A percentile compares a stretch with the other conserved stretches of the same genome.
Conservation (phyloP, 2,329 filamentous ascomycete genomes). For the Truncatella angustata region DNA sequence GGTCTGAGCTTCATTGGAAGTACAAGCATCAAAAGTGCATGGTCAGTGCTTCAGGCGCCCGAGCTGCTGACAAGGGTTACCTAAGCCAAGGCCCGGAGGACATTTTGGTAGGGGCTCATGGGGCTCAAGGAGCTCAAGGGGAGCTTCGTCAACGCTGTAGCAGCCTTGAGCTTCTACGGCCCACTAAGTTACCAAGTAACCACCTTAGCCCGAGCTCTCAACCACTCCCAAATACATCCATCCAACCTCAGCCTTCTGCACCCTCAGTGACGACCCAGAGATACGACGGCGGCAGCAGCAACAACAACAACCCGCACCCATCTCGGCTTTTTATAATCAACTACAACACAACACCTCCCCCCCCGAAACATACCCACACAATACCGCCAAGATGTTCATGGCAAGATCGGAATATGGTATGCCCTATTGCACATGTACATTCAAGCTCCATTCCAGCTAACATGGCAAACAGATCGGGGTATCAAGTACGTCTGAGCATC, state of each 20-base stretch:
- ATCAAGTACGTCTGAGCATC: constrained; percentile 72
- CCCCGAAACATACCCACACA: constrained; percentile 19
- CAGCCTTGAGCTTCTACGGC: constrained; percentile 32
- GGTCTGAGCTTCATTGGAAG: too few species aligned
- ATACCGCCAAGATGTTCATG: constrained; percentile 87
- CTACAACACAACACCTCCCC: neutral
- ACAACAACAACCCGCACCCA: neutral
- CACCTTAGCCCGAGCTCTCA: too few species aligned
- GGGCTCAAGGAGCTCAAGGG: too few species aligned
- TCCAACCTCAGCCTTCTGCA: constrained; percentile 12
- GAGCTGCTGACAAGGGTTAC: neutral
- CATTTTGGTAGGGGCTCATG: neutral
- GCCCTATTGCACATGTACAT: constrained; percentile 30
- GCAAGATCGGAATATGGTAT: constrained; percentile 99
- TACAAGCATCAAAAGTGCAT: too few species aligned
- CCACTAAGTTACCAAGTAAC: too few species aligned
- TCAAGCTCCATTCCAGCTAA: neutral
- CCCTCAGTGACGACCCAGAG: too few species aligned
- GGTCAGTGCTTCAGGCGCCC: constrained; percentile 7
- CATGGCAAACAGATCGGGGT: constrained; percentile 73
- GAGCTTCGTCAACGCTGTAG: constrained; percentile 33
- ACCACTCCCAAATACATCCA: constrained; percentile 15
- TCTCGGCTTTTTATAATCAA: neutral
- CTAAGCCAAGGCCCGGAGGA: neutral
- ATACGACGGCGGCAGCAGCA: too few species aligned